A percentile compares a stretch with the other conserved stretches of the same genome.
These are phyloP conservation scores for Neofusicoccum sp. DNA, from an alignment of 2,329 filamentous ascomycete genomes.

Conservation along the genomic window DNA sequence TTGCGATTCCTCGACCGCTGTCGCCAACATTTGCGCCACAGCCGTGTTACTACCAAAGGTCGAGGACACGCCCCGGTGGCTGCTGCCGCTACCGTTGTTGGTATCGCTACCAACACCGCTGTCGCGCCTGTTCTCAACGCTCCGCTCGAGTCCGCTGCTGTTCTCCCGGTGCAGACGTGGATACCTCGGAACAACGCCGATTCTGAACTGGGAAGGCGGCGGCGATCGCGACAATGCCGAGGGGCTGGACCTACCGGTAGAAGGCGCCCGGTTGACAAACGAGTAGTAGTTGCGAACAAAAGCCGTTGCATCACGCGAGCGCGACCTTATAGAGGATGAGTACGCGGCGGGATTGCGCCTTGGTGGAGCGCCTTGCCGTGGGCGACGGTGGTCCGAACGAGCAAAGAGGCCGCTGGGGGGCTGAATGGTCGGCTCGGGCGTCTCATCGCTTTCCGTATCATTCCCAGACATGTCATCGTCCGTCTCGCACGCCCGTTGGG, in stretches of 20 bases:
- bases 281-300: conserved; percentile 32
- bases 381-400: background rate
- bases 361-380: conserved; percentile 25
- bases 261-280: background rate
- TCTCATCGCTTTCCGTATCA: background rate
- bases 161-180: background rate
- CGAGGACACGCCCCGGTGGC: background rate
- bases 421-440: background rate
- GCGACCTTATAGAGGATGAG: conserved; percentile 29
- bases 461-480: conserved; percentile 29
- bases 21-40: background rate
- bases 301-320: conserved; percentile 28
- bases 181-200: background rate
- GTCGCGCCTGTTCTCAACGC: conserved; percentile 2
- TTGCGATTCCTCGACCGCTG: conserved; percentile 1
- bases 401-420: conserved; percentile 16
- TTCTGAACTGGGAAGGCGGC: background rate
- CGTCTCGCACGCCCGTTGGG: conserved; percentile 50
- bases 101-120: background rate
- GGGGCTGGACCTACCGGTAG: background rate
- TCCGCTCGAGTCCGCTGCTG: conserved; percentile 1
- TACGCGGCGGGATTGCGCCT: conserved; percentile 28
- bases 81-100: background rate
- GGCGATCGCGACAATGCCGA: background rate
- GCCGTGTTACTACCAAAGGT: background rate